Conservation (phyloP, 148 eudicot species). For the Rhododendron mucronatum region DNA sequence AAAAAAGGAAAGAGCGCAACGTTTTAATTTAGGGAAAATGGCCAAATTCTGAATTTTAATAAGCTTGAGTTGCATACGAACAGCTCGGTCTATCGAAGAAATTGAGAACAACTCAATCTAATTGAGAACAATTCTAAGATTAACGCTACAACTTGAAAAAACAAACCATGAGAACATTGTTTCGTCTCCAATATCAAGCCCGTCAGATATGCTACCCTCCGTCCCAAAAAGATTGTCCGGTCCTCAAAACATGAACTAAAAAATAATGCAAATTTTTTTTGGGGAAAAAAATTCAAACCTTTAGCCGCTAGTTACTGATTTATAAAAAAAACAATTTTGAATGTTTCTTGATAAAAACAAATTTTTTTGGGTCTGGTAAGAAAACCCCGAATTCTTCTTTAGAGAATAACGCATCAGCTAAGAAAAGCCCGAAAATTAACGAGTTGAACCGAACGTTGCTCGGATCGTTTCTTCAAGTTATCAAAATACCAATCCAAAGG, state of each 20-base stretch:
- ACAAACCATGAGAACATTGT: background rate
- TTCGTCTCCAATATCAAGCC: background rate
- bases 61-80: background rate
- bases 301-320: background rate
- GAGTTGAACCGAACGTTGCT: background rate
- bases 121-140: background rate
- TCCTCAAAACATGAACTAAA: background rate
- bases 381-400: too few species aligned
- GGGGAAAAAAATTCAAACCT: background rate
- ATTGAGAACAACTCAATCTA: background rate
- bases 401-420: too few species aligned
- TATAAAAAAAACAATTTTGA: background rate
- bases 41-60: background rate
- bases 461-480: background rate
- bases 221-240: background rate
- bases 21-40: background rate
- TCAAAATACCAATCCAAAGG: background rate
- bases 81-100: background rate
- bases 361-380: too few species aligned
- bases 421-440: too few species aligned
- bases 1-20: background rate
- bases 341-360: too few species aligned
- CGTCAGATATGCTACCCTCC: background rate
- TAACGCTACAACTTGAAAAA: background rate
- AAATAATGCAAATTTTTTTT: background rate